Evolutionary conservation across 202 grass and related monocot genomes (phyloP), one percentile per base, ranked within the genome.

Genomic region (Cymbopogon flexuosus): DNA sequence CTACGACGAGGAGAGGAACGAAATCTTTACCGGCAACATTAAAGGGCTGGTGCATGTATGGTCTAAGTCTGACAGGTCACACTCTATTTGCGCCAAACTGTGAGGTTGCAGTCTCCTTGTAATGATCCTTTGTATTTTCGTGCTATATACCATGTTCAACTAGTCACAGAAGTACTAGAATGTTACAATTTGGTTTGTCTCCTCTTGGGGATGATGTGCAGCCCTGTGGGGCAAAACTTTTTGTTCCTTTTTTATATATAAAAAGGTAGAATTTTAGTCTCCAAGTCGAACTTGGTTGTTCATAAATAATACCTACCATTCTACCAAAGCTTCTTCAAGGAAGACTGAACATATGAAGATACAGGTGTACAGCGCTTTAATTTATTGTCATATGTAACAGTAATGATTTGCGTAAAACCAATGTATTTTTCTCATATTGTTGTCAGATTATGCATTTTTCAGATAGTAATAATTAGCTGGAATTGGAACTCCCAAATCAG

Each of bases 21-120:
- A 98, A 74, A 89, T 94, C 15, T 98, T 94, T 65, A 98, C 95
- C 0, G 92, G 95, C 74, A 93, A 94, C 79, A 91, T 84, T 36
- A 66, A 91, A 14, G 95, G 92, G 33, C 21, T 98, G 65, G 84
- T 98, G 61, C 95, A 94, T 83, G 92, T 98, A 23, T 97, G 92
- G 94, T 97, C 92, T 49, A 94, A 88, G 92, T 97, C 94, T 42
- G 92, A 88, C 10, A 40, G 18, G 36, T 11, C 65, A 39, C 0
- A 12, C 9, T 40, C 35, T 67, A 40, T 39, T 67, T 39, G 16
- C 1, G 36, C n/a, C 4, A 41, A 70, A 35, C 34, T 62, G 6
- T 60, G 39, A 83, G 62, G 62, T 76, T 81, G 86, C 68, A 81
- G 14, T 58, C 41, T 16, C 3, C 23, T 67, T 84, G 74, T 78